Evolutionary conservation across 306 rosid species (phyloP).

Genomic region (Boehmeria nivea): DNA sequence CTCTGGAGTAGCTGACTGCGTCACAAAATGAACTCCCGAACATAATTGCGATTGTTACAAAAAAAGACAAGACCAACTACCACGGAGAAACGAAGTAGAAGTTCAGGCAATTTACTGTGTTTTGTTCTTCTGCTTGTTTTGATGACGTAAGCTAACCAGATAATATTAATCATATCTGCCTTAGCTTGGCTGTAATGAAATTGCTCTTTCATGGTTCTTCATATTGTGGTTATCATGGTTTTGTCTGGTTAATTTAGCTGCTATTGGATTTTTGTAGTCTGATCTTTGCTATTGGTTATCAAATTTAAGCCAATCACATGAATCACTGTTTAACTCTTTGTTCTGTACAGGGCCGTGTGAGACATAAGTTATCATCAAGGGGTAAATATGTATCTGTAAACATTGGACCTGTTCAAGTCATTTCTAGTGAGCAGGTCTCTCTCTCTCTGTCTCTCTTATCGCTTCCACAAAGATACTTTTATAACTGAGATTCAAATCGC

Average conservation of each 20-base stretch:
- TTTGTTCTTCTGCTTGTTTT: background rate
- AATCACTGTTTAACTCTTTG: background rate
- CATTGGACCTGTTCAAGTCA: constrained; percentile 89
- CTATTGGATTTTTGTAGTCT: too few species aligned
- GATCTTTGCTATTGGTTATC: too few species aligned
- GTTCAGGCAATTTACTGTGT: background rate
- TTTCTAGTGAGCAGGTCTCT: constrained; percentile 96
- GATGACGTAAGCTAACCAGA: background rate
- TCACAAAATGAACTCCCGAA: too few species aligned
- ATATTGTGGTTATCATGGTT: too few species aligned
- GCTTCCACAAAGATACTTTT: background rate
- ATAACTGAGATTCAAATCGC: background rate
- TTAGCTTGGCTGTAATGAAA: background rate
- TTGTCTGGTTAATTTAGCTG: too few species aligned
- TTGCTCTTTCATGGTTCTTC: too few species aligned
- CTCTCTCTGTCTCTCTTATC: constrained; percentile 15
- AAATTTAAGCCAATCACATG: too few species aligned
- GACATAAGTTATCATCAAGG: constrained; percentile 74
- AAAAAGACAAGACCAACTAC: background rate
- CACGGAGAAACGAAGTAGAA: background rate
- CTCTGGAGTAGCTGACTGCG: too few species aligned
- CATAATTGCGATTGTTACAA: too few species aligned
- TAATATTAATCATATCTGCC: background rate
- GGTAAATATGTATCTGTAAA: constrained; percentile 94
- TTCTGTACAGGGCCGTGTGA: constrained; percentile 66